Evolutionary conservation across 2,329 filamentous ascomycete species (phyloP).

Genomic region (Calycina marina): DNA sequence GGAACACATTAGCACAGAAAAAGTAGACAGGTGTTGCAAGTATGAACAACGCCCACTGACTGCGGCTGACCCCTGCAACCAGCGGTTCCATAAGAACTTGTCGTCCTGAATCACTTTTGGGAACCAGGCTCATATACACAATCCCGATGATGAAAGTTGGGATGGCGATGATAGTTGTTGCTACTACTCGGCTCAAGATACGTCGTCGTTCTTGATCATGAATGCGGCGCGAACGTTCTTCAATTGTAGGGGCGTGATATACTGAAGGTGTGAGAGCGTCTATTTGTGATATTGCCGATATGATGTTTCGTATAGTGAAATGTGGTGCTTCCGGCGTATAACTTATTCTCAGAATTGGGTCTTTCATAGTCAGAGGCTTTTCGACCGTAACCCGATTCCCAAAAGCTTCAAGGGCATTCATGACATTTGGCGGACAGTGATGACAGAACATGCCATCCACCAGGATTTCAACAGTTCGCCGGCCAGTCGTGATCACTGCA

Average conservation of each 20-base stretch:
- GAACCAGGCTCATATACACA: slow-evolving; percentile 75
- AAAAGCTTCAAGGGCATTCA: slow-evolving; percentile 37
- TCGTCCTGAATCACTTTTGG: slow-evolving; percentile 39
- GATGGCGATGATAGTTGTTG: slow-evolving; percentile 56
- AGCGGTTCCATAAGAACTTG: slow-evolving; percentile 59
- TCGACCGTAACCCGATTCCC: slow-evolving; percentile 33
- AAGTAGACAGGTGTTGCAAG: slow-evolving; percentile 80
- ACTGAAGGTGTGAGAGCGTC: slow-evolving; percentile 51
- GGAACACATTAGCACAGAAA: slow-evolving; percentile 74
- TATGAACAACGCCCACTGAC: slow-evolving; percentile 67
- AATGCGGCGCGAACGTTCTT: slow-evolving; percentile 65
- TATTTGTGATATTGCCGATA: slow-evolving; percentile 48
- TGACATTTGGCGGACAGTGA: slow-evolving; percentile 49
- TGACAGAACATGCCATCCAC: slow-evolving; percentile 64
- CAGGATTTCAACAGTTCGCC: slow-evolving; percentile 44
- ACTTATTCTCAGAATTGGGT: slow-evolving; percentile 53
- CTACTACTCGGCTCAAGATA: slow-evolving; percentile 53
- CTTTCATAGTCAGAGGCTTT: slow-evolving; percentile 37
- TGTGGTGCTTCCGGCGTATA: slow-evolving; percentile 54
- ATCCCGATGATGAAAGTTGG: slow-evolving; percentile 81
- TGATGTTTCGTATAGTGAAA: slow-evolving; percentile 64
- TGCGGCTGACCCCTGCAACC: slow-evolving; percentile 56
- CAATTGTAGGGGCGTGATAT: slow-evolving; percentile 67
- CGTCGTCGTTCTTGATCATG: slow-evolving; percentile 53
- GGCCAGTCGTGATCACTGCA: slow-evolving; percentile 3